phyloP scores from a whole-genome alignment of 2,329 filamentous ascomycete genomes.

The Trichoderma sp. region DNA sequence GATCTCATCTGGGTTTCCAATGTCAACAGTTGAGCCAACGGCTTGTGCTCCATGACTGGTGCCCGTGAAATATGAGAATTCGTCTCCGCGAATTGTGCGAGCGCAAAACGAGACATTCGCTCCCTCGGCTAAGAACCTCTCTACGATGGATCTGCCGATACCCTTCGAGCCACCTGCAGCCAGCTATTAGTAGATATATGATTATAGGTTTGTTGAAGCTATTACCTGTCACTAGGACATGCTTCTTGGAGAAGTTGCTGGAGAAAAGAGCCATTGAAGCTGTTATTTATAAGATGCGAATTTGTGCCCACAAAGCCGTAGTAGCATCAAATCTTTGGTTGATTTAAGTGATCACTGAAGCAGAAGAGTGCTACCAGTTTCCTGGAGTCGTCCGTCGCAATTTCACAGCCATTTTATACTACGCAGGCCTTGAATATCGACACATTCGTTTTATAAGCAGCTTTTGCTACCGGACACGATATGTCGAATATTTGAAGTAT shows the following conservation, averaged over 20 bases:
- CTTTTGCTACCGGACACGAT: fast-evolving
- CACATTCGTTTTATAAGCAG: not conserved
- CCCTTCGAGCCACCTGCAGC: constrained; percentile 35
- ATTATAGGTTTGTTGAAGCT: too few relatives aligned
- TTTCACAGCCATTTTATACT: not conserved
- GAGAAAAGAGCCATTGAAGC: not conserved
- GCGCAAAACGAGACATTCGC: constrained; percentile 38
- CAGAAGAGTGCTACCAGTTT: not conserved
- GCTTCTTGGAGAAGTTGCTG: constrained; percentile 5
- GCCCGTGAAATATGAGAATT: constrained; percentile 32
- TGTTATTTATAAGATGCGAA: not conserved
- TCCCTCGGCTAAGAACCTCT: constrained; percentile 35
- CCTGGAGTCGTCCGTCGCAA: not conserved
- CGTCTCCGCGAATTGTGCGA: constrained; percentile 31
- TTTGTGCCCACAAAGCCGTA: too few relatives aligned
- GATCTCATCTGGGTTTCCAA: constrained; percentile 29
- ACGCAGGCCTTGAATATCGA: not conserved
- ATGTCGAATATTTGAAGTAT: not conserved
- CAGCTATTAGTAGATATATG: not conserved
- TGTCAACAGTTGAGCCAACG: constrained; percentile 34
- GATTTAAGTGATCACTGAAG: not conserved
- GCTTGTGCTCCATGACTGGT: constrained; percentile 28
- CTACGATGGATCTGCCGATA: constrained; percentile 34
- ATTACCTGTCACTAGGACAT: constrained; percentile 12
- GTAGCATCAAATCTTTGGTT: not conserved